Base-by-base conservation (phyloP, 2,329 filamentous ascomycete species). In the Pseudogymnoascus sp. region DNA sequence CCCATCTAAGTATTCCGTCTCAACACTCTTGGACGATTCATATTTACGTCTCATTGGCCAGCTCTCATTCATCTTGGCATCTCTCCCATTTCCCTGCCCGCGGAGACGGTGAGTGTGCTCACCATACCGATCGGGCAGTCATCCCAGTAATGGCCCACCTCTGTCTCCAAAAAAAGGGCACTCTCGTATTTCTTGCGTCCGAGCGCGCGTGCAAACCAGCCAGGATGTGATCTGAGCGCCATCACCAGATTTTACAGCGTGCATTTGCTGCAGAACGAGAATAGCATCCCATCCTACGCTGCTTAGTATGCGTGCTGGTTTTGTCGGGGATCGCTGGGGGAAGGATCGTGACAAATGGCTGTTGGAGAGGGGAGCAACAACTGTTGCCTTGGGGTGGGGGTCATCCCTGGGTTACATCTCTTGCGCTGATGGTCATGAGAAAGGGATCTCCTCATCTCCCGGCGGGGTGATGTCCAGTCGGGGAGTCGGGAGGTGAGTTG, bases 291-390 rank as follows among this genome's bases (percentile, higher is more conserved):
- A 18, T 33, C 25, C 47, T 31, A 18, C 47, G 25, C 47, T 53
- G 47, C n/a, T 53, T 31, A 31, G 7, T 53, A 53, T 18, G 25
- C 47, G 25, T 28, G 47, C 18, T 53, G 47, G 47, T 31, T 33
- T 53, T 53, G 47, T 53, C n/a, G 50, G 50, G 50, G 50, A 56
- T 56, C 50, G 50, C 50, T 56, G 50, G 28, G n/a, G n/a, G 25
- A 33, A 12, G 50, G 50, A 33, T 33, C n/a, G 50, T 56, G 50
- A 56, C 50, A 56, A 56, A 56, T 56, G 23, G 50, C 6, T 56
- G 50, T 56, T 56, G 50, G 50, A 7, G 50, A 56, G 28, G 50
- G 25, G 47, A 53, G 25, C 3, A 31, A 16, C n/a, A 18, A 18
- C 50, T 33, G 25, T 5, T 33, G 28, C 50, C 25, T 31, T 11